Base-by-base conservation (phyloP, 2,329 filamentous ascomycete genomes). In the Fusarium tupiense region DNA sequence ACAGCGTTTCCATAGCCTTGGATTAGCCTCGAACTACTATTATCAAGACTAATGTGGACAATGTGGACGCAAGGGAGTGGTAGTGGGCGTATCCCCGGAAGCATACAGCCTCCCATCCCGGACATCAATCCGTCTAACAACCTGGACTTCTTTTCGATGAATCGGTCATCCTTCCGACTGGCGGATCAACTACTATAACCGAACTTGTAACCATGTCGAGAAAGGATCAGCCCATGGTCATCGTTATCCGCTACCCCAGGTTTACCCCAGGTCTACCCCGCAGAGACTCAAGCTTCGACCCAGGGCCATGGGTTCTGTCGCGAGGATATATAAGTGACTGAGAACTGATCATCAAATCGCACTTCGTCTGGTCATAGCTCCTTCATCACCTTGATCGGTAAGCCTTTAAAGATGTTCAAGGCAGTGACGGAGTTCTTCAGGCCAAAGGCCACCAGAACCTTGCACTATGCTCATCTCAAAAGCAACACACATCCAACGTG, bases 401-500 rank as follows among this genome's bases (percentile, higher is more conserved):
- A 35, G 19, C 4, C 5, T 22, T 10, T 9, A 20, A 72, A 49
- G 10, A 72, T 72, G 68, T 64, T 67, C 7, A 50, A 56, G 17
- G 24, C n/a, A 14, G 44, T 72, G 29, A 11, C 50, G 1, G 69
- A 64, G 9, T 72, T 72, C 40, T 46, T 72, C 4, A 72, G 52
- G 64, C 70, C 70, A 20, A 72, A 64, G 24, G 70, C 70, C 37
- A 66, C 70, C 9, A 72, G 53, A 20, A 40, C 61, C 16, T 50
- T 69, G 26, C 69, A 72, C 17, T 72, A 72, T 52, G 43, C 47
- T 46, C 58, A 63, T 35, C 47, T 72, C 19, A 73, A 73, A 29
- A 73, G 73, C 44, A 74, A 74, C 31, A 74, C 72, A 0, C 43
- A 74, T 38, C 29, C 50, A 7, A 73, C 56, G 8, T 74, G 72